A percentile compares a stretch with the other conserved stretches of the same genome.
These are phyloP conservation scores for Thelonectria olida DNA, from an alignment of 2,329 filamentous ascomycete species.

Conservation along the genomic window DNA sequence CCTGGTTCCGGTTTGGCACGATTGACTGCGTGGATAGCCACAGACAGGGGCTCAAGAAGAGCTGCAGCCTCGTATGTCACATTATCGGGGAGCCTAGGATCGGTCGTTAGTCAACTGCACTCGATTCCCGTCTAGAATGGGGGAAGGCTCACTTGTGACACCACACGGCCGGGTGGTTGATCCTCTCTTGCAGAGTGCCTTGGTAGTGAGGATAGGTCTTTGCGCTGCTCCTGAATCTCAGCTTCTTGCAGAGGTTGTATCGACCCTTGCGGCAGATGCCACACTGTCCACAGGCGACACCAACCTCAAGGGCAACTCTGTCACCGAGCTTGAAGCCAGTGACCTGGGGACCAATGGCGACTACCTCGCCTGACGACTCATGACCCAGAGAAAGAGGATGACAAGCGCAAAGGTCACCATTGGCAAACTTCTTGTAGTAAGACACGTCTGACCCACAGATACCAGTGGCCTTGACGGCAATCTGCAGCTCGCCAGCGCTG, in stretches of 20 bases:
- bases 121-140: neutral
- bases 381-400: slow-evolving; percentile 72
- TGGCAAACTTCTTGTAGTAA: slow-evolving; percentile 78
- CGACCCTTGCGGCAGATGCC: slow-evolving; percentile 61
- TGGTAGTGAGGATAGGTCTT: slow-evolving; percentile 72
- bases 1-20: slow-evolving; percentile 61
- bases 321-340: slow-evolving; percentile 64
- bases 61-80: slow-evolving; percentile 68
- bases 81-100: slow-evolving; percentile 64
- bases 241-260: slow-evolving; percentile 70
- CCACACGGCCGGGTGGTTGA: slow-evolving; percentile 70
- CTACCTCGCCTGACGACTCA: slow-evolving; percentile 68
- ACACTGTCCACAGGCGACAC: slow-evolving; percentile 62
- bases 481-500: slow-evolving; percentile 65
- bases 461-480: slow-evolving; percentile 71
- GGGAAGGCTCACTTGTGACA: slow-evolving; percentile 63
- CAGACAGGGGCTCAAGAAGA: slow-evolving; percentile 69
- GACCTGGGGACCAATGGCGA: slow-evolving; percentile 63
- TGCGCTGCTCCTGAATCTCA: slow-evolving; percentile 70
- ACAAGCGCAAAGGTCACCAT: slow-evolving; percentile 74
- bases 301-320: slow-evolving; percentile 67
- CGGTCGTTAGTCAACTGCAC: slow-evolving; percentile 12
- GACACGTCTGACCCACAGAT: slow-evolving; percentile 77
- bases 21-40: slow-evolving; percentile 69
- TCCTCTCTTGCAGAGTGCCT: slow-evolving; percentile 68